Evolutionary conservation across 306 rosid genomes (phyloP), one percentile per base, ranked within the genome.

Genomic region (Quercus rubra): DNA sequence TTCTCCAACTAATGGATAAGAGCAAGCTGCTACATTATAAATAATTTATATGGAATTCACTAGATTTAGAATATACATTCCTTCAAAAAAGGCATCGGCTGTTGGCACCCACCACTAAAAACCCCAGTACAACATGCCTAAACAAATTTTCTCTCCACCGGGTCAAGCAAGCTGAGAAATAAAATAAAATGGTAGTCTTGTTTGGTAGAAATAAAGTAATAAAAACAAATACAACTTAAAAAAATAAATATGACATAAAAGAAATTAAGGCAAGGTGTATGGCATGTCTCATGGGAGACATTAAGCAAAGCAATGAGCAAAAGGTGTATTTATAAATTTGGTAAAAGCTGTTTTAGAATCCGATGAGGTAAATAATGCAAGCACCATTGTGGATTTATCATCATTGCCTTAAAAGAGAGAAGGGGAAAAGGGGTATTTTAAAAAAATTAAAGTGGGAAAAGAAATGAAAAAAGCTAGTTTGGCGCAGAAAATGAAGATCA

Each of bases 321-420:
- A 85, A 82, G 82, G 74, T 46, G 73, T 58, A 31, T 6, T 61
- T 61, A 57, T 73, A 63, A 76, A 58, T 68, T 76, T 71, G 69
- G 61, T 73, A 21, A 56, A 75, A 20, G 74, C 17, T 3, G 27
- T 20, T 23, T 59, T 25, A 38, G 28, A 33, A 79, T 82, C 74
- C 17, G 12, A 20, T 66, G 61, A 63, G 81, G 66, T 81, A 76
- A 76, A 78, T 15, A 84, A 74, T 74, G 81, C 78, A 82, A 79
- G 72, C 38, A 70, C 86, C 76, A 80, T 74, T 82, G 78, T 77
- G 87, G 88, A 83, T 75, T 70, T 71, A 87, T 85, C 27, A 87
- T 87, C 79, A 82, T 58, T 6, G 73, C 74, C 83, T 78, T 81
- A 80, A 70, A 66, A 17, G 55, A 30, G 71, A 31, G 67, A 64